Base-by-base conservation (phyloP, 139 green algal species). In the Picochlorum sp. region DNA sequence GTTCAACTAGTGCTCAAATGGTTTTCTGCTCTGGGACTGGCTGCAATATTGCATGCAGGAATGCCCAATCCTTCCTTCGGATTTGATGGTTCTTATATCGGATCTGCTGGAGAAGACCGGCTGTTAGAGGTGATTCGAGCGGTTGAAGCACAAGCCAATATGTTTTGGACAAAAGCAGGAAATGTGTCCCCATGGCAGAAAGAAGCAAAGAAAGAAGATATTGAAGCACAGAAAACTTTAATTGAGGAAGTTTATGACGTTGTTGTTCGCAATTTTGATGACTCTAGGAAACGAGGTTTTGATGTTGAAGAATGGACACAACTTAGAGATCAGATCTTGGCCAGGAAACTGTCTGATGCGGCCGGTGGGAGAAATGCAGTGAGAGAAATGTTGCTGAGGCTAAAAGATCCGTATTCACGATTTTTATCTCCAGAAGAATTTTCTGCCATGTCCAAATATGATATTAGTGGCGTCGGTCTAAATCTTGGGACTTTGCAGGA, bases 391-490 rank as follows among this genome's bases (percentile, higher is more conserved):
- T 66, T 69, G 30, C 74, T 74, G 10, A 28, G 66, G 6, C 61
- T 95, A 31, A 58, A 65, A 0, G 91, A 98, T 69, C 89, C 84
- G 3, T 98, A 95, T 78, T 87, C 84, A 31, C 76, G 89, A 26
- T 95, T 96, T 67, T 80, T 97, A 18, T 64, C 78, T 3, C 81
- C 77, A 2, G 5, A 35, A 0, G 78, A 97, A 59, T 96, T 98
- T 60, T 45, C 65, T 1, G 65, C 61, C 37, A 91, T 97, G 77
- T 71, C 78, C 24, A 95, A 95, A 69, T 98, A 96, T 50, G 91
- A 98, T 69, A 74, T 98, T 7, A 94, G 81, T 5, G 91, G 91
- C 1, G 76, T 97, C 12, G 91, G 91, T 0, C 70, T 97, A 32
- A 97, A 97, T 67, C 76, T 98, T 40, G 87, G 82, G 24, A 89